Percentiles rank a stretch among this genome's conserved stretches.
Evolutionary conservation across 2,329 filamentous ascomycete genomes (phyloP).

Genomic region (Sordariomycetes sp.): DNA sequence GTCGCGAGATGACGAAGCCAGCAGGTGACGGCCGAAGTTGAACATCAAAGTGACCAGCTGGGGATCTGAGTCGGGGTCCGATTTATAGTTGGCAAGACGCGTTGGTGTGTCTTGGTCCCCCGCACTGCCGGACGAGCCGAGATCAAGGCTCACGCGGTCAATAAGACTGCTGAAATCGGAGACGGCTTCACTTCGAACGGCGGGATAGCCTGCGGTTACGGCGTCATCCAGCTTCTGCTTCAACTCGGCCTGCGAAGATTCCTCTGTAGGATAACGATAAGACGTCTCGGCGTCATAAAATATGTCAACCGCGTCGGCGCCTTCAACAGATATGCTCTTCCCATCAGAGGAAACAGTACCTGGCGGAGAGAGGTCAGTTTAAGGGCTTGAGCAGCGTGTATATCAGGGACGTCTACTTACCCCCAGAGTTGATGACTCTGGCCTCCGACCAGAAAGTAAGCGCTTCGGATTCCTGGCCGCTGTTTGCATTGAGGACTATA

Average conservation of each 20-base stretch:
- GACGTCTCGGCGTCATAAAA: conserved; percentile 15
- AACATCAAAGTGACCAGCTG: conserved; percentile 17
- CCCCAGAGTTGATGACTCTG: conserved; percentile 10
- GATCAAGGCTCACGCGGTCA: conserved; percentile 11
- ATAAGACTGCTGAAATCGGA: conserved; percentile 12
- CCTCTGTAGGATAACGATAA: conserved; percentile 13
- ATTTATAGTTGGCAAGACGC: conserved; percentile 4
- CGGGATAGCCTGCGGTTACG: conserved; percentile 9
- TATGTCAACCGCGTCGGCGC: conserved; percentile 13
- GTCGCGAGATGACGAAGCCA: conserved; percentile 15
- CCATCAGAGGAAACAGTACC: conserved; percentile 8
- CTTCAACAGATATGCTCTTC: conserved; percentile 9
- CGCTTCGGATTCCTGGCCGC: conserved; percentile 12
- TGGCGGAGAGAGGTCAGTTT: background rate
- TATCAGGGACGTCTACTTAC: conserved; percentile 5
- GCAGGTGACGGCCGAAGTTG: conserved; percentile 20
- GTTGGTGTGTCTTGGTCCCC: too few species aligned
- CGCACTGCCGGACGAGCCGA: conserved; percentile 6
- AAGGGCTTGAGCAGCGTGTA: too few species aligned
- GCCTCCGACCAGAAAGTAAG: conserved; percentile 12
- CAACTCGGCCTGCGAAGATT: conserved; percentile 12
- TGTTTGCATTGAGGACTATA: conserved; percentile 12
- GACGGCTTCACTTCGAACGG: conserved; percentile 9
- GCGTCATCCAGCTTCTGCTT: conserved; percentile 13
- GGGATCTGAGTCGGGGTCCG: conserved; percentile 12